Evolutionary conservation across 2,329 filamentous ascomycete genomes (phyloP).

Genomic region (Fusarium sp.): DNA sequence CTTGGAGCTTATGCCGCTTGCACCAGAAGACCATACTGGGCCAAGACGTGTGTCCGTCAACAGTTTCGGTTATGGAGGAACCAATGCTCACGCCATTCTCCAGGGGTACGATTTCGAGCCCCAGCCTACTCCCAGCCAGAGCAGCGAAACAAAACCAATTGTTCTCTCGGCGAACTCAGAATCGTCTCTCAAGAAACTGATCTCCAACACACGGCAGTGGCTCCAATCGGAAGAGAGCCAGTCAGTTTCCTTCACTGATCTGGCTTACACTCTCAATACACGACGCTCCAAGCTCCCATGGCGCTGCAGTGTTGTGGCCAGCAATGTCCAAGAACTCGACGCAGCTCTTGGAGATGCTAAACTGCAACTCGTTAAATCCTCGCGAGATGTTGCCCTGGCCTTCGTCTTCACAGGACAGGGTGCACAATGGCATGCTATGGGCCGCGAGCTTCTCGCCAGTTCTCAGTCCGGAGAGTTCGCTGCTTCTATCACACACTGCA

Average conservation of each 20-base stretch:
- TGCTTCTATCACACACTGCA: background rate
- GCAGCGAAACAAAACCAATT: background rate
- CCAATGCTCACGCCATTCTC: conserved; percentile 17
- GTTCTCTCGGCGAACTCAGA: conserved; percentile 22
- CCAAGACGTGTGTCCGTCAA: conserved; percentile 2
- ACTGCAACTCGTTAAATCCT: background rate
- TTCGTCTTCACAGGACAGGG: conserved; percentile 37
- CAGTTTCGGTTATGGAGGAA: conserved; percentile 22
- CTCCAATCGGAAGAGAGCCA: background rate
- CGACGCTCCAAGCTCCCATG: conserved; percentile 9
- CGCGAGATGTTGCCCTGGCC: background rate
- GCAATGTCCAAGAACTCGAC: background rate
- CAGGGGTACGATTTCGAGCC: background rate
- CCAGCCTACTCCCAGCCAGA: background rate
- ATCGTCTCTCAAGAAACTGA: background rate
- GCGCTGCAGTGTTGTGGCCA: conserved; percentile 4
- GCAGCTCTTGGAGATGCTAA: background rate
- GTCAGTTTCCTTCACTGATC: conserved; percentile 1
- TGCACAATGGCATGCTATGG: conserved; percentile 32
- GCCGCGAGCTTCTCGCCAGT: background rate
- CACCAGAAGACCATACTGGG: background rate
- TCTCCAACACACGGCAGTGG: conserved; percentile 4
- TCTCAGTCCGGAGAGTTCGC: background rate
- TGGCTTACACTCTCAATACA: conserved; percentile 15
- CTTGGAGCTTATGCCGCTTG: conserved; percentile 3